A percentile compares a stretch with the other conserved stretches of the same genome.
Evolutionary conservation across 2,329 filamentous ascomycete genomes (phyloP).

Genomic region (Onygena corvina): DNA sequence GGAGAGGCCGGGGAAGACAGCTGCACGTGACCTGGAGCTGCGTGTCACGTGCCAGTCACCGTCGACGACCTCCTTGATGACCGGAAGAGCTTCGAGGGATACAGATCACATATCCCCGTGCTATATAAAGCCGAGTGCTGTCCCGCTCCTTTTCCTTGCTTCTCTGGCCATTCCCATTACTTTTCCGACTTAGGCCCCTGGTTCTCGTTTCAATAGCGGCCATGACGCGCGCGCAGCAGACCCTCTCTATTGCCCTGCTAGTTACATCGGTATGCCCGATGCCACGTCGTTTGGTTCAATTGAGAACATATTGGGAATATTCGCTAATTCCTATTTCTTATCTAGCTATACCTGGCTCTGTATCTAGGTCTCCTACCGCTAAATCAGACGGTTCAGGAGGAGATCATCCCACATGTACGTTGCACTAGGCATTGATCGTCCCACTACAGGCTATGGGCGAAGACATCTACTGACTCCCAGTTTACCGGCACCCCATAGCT

Average conservation of each 20-base stretch:
- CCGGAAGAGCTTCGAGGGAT: not conserved
- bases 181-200: not conserved
- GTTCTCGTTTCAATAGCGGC: not conserved
- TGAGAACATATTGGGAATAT: not conserved
- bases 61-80: not conserved
- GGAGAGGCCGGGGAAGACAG: not conserved
- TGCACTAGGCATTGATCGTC: not conserved
- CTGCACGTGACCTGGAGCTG: not conserved
- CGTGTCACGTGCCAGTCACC: not conserved
- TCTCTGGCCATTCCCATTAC: not conserved
- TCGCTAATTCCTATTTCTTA: not conserved
- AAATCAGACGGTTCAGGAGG: conserved; percentile 61
- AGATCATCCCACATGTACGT: conserved; percentile 82
- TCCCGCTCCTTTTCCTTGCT: not conserved
- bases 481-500: conserved; percentile 45
- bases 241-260: conserved; percentile 74
- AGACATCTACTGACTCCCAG: not conserved
- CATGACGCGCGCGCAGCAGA: conserved; percentile 93
- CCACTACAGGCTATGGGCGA: not conserved
- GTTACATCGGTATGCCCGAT: conserved; percentile 60
- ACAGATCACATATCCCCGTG: not conserved
- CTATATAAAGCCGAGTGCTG: not conserved
- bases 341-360: conserved; percentile 74
- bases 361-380: conserved; percentile 75
- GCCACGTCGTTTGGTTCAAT: not conserved